Percentiles rank a stretch among this genome's conserved stretches.
phyloP scores from a whole-genome alignment of 352 stramenopile genomes.

The Pythium sp. region DNA sequence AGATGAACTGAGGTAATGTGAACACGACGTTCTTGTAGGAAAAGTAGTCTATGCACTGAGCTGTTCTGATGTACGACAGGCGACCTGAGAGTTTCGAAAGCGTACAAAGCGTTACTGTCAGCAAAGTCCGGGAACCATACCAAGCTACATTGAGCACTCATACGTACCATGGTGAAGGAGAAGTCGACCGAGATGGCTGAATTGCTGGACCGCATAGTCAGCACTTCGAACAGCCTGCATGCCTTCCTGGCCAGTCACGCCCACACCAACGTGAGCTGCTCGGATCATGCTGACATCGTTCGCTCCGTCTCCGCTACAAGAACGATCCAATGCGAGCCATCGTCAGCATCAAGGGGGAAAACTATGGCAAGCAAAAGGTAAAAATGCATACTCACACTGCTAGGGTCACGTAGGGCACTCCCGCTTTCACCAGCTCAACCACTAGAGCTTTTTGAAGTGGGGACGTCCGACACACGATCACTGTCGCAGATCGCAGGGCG shows the following conservation, averaged over 20 bases:
- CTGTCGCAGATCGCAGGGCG: slow-evolving; percentile 68
- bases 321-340: neutral
- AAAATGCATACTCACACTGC: slow-evolving; percentile 77
- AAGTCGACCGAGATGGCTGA: slow-evolving; percentile 71
- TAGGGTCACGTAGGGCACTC: slow-evolving; percentile 83
- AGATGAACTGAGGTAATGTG: slow-evolving; percentile 88
- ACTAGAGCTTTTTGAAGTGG: slow-evolving; percentile 89
- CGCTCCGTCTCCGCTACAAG: slow-evolving; percentile 93
- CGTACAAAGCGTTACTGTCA: neutral
- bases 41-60: slow-evolving; percentile 96
- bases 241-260: slow-evolving; percentile 97
- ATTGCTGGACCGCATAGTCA: slow-evolving; percentile 83
- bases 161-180: slow-evolving; percentile 65
- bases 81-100: slow-evolving; percentile 53
- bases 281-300: slow-evolving; percentile 99
- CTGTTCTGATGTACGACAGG: slow-evolving; percentile 95
- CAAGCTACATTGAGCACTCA: neutral
- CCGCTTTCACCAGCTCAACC: slow-evolving; percentile 92
- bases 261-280: slow-evolving; percentile 97
- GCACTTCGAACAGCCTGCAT: slow-evolving; percentile 81
- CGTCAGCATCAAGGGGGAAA: neutral
- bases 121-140: neutral
- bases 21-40: slow-evolving; percentile 99
- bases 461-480: slow-evolving; percentile 88
- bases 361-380: slow-evolving; percentile 8